A percentile compares a stretch with the other conserved stretches of the same genome.
These are phyloP conservation scores for Monosporascus sp. DNA, from an alignment of 2,329 filamentous ascomycete genomes.

Conservation along the genomic window DNA sequence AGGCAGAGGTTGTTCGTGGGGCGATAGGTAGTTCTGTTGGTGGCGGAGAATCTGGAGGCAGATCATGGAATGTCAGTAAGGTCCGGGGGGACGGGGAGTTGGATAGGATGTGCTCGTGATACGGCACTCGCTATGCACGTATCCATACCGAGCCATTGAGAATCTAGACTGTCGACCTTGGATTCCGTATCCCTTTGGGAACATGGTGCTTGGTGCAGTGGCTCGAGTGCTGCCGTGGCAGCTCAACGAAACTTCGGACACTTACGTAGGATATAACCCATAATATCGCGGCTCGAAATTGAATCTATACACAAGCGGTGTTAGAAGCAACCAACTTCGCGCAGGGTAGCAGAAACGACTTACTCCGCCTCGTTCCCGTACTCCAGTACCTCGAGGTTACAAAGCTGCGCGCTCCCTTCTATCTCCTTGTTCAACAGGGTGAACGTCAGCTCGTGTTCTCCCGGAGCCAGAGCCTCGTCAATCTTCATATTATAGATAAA, in stretches of 20 bases:
- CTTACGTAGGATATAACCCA: constrained; percentile 24
- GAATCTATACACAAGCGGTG: constrained; percentile 12
- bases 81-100: neutral
- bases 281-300: constrained; percentile 15
- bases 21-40: constrained; percentile 23
- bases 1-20: constrained; percentile 24
- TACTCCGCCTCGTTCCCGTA: constrained; percentile 18
- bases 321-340: constrained; percentile 1
- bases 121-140: no score
- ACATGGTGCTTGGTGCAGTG: no score
- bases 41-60: constrained; percentile 16
- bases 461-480: constrained; percentile 14
- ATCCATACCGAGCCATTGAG: no score
- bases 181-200: no score
- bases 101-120: neutral
- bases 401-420: constrained; percentile 24
- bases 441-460: constrained; percentile 19
- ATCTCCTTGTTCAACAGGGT: constrained; percentile 20
- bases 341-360: constrained; percentile 4
- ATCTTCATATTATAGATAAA: constrained; percentile 26
- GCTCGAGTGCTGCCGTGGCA: no score
- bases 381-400: constrained; percentile 23
- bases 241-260: neutral
- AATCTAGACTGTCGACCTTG: no score
- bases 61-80: neutral